These are phyloP conservation scores for Penicillium nucicola DNA, from an alignment of 495 filamentous ascomycete genomes.

Conservation along the genomic window DNA sequence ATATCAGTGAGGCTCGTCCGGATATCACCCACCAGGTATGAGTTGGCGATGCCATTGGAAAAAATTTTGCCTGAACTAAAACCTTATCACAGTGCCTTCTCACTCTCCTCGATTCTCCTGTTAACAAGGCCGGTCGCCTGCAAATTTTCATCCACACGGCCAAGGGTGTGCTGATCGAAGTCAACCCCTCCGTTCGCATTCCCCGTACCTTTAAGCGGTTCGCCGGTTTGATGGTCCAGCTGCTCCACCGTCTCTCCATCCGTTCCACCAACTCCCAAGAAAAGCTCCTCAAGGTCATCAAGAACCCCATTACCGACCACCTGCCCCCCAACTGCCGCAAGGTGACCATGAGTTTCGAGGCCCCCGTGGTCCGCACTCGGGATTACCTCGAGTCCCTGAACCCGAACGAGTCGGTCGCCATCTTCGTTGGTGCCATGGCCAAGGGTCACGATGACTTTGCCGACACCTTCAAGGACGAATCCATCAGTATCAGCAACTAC, in stretches of 20 bases:
- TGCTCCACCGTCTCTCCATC: conserved; percentile 95
- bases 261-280: conserved; percentile 93
- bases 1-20: conserved; percentile 95
- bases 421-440: conserved; percentile 98
- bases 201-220: conserved; percentile 98
- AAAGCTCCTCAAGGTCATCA: conserved; percentile 95
- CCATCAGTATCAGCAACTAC: conserved; percentile 97
- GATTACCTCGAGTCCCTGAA: conserved; percentile 81
- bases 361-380: conserved; percentile 76
- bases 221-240: conserved; percentile 95
- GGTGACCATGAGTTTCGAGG: conserved; percentile 90
- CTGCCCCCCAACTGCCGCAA: conserved; percentile 96
- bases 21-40: conserved; percentile 98
- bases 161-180: conserved; percentile 94
- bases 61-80: conserved; percentile 5
- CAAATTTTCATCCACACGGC: conserved; percentile 99
- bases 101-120: conserved; percentile 92
- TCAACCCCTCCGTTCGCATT: conserved; percentile 94
- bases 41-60: conserved; percentile 3
- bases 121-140: conserved; percentile 96
- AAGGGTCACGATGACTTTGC: conserved; percentile 96
- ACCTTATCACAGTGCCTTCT: conserved; percentile 74
- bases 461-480: conserved; percentile 89
- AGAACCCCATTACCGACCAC: conserved; percentile 96
- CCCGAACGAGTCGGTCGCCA: conserved; percentile 87